Evolutionary conservation across 257 asterid species (phyloP).

Genomic region (Nicotiana knightiana): DNA sequence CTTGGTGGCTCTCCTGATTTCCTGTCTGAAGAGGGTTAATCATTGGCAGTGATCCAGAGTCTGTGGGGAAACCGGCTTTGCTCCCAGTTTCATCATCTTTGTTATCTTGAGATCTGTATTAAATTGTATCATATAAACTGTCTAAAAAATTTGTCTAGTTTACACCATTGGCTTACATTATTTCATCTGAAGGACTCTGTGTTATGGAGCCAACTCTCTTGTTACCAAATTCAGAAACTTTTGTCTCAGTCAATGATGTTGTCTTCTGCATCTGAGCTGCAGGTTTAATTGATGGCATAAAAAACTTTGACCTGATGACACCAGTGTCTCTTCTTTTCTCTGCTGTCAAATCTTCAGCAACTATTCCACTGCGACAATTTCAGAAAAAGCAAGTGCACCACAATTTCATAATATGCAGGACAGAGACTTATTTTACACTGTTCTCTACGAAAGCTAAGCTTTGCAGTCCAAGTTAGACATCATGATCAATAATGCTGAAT

Average conservation of each 20-base stretch:
- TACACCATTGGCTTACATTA: slow-evolving; percentile 28
- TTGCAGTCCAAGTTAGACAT: slow-evolving; percentile 4
- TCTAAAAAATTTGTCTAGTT: not conserved
- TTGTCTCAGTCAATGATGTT: slow-evolving; percentile 26
- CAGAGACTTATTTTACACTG: not conserved
- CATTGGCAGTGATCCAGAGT: slow-evolving; percentile 27
- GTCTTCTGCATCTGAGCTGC: slow-evolving; percentile 26
- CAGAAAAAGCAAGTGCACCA: slow-evolving; percentile 10
- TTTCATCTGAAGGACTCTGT: slow-evolving; percentile 30
- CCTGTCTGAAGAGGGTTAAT: slow-evolving; percentile 33
- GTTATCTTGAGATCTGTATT: slow-evolving; percentile 29
- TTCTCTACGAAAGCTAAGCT: not conserved
- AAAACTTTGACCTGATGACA: slow-evolving; percentile 34
- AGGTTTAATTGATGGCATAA: slow-evolving; percentile 38
- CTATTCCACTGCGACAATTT: slow-evolving; percentile 34
- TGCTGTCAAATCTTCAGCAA: slow-evolving; percentile 23
- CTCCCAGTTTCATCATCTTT: slow-evolving; percentile 24
- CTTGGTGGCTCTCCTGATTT: slow-evolving; percentile 33
- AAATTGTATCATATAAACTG: slow-evolving; percentile 14
- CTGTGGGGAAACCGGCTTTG: slow-evolving; percentile 32
- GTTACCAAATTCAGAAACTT: slow-evolving; percentile 27
- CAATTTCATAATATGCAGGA: not conserved
- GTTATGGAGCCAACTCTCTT: slow-evolving; percentile 28
- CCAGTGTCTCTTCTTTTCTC: slow-evolving; percentile 37
- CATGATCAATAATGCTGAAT: not conserved